A percentile compares a stretch with the other conserved stretches of the same genome.
These are phyloP conservation scores for Gigaspora rosea DNA, from an alignment of 192 early-diverging fungal genomes.

Conservation along the genomic window DNA sequence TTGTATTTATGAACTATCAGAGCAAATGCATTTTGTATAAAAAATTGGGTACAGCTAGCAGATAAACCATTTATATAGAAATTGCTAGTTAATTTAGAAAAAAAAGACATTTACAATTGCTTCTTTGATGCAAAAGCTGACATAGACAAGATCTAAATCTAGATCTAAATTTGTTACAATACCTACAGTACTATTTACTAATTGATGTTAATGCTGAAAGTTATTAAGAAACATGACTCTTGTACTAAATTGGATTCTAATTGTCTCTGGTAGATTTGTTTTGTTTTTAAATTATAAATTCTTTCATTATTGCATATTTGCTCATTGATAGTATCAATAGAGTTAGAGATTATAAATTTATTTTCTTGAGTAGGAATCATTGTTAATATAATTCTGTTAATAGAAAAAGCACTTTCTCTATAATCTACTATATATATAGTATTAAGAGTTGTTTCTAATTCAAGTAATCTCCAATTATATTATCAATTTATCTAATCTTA, in stretches of 20 bases:
- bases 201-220: neutral
- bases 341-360: constrained; percentile 7
- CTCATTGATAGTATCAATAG: neutral
- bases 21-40: neutral
- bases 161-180: neutral
- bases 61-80: neutral
- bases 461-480: neutral
- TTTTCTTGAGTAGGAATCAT: neutral
- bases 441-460: neutral
- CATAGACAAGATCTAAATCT: no score
- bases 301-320: neutral
- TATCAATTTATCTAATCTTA: neutral
- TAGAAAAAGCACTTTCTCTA: neutral
- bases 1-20: neutral
- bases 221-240: neutral
- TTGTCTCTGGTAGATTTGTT: constrained; percentile 3
- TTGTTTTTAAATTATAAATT: neutral
- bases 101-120: neutral
- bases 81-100: neutral
- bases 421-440: neutral
- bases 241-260: neutral
- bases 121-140: neutral
- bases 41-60: neutral
- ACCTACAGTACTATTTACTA: constrained; percentile 1
- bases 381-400: neutral